Percentiles rank a stretch among this genome's conserved stretches.
These are phyloP conservation scores for Puccinia triticina DNA, from an alignment of 1,284 basidiomycete species.

Conservation along the genomic window DNA sequence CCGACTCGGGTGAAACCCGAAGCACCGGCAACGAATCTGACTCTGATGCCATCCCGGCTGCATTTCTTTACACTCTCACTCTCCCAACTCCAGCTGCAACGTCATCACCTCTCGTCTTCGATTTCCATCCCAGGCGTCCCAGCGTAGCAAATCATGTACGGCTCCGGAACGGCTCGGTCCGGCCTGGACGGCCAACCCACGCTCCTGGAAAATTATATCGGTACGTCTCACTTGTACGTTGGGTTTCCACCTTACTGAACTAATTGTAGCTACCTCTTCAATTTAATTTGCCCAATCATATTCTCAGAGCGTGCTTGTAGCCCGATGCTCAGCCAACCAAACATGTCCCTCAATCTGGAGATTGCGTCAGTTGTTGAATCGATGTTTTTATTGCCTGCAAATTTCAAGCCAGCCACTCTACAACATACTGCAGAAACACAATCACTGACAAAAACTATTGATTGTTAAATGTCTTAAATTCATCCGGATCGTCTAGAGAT, in stretches of 20 bases:
- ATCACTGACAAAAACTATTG: not conserved
- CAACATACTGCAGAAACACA: not conserved
- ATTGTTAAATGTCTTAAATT: not conserved
- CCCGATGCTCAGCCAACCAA: constrained; percentile 80
- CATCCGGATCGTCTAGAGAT: constrained; percentile 61
- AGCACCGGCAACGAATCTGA: no score
- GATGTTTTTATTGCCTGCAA: not conserved
- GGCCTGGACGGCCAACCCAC: constrained; percentile 14
- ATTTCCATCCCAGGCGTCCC: not conserved
- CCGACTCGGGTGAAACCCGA: no score
- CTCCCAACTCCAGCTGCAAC: not conserved
- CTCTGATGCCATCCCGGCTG: no score
- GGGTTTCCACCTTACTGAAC: not conserved
- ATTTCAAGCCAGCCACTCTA: not conserved
- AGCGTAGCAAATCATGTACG: not conserved
- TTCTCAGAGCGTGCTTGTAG: constrained; percentile 76
- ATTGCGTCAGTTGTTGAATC: constrained; percentile 70
- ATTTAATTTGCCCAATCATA: not conserved
- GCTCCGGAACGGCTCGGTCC: not conserved
- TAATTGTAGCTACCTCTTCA: not conserved
- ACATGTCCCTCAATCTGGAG: constrained; percentile 89
- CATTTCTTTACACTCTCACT: no score
- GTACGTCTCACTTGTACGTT: not conserved
- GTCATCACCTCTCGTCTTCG: not conserved
- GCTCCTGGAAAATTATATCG: constrained; percentile 25